Evolutionary conservation across 2,329 filamentous ascomycete genomes (phyloP), one percentile per base, ranked within the genome.

Genomic region (Hirsutella thompsonii): DNA sequence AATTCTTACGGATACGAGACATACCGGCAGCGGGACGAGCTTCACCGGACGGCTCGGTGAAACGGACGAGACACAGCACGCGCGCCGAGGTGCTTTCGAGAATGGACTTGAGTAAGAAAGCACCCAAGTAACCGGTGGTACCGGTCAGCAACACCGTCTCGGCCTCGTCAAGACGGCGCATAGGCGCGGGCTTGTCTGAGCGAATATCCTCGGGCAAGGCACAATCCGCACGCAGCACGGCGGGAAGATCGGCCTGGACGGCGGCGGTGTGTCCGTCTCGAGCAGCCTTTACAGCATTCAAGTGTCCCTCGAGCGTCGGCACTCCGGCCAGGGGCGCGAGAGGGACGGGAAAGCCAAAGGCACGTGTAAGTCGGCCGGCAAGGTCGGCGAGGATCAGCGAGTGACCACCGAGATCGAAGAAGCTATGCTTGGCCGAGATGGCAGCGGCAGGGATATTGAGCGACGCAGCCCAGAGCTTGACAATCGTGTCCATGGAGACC

Each of bases 321-420:
- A 74, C 77, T 33, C 81, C 81, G 2, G 81, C 83, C 13, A 90
- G 72, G 35, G 79, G 78, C 39, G 72, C 74, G 16, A 89, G 69
- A 2, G 83, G 79, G 2, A 90, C 74, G 1, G 79, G 73, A 55
- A 89, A 83, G 4, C 82, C 83, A 51, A 86, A 87, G 0, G 71
- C 72, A 44, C 75, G 75, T 0, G 81, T 78, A 13, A 89, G 57
- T 28, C 77, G 75, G 20, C 77, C 78, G n/a, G 83, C 77, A 20
- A 90, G 69, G 45, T 87, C 81, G 0, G 84, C 84, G n/a, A 90
- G 72, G 2, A 78, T 77, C 40, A 90, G 63, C 0, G 83, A 88
- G 58, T 90, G 84, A 0, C 84, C 84, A 29, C 84, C 84, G 2
- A 90, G 65, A 45, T 89, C 84, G 55, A 89, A 90, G 59, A 90